phyloP scores from a whole-genome alignment of 228 moss, liverwort and hornwort genomes.

The Sphagnum magellanicum region DNA sequence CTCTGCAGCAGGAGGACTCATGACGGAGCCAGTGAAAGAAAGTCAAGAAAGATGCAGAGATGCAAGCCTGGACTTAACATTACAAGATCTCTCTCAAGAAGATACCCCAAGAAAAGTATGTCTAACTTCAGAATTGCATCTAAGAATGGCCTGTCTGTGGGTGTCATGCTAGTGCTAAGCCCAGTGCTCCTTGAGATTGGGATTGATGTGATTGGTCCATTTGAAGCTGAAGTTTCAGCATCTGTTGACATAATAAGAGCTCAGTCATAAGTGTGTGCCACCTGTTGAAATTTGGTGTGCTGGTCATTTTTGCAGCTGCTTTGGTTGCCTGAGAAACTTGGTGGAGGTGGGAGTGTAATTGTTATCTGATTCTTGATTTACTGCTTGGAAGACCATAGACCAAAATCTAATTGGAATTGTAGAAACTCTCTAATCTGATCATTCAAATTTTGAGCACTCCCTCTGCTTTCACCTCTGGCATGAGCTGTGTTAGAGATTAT shows the following conservation, averaged over 20 bases:
- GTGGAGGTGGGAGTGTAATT: no score
- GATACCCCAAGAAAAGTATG: neutral
- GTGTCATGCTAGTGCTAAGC: neutral
- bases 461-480: no score
- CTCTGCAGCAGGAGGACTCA: neutral
- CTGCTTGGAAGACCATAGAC: no score
- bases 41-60: constrained; percentile 2
- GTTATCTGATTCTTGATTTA: no score
- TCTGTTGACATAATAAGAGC: neutral
- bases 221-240: neutral
- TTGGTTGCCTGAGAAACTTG: no score
- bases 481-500: no score
- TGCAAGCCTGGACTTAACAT: neutral
- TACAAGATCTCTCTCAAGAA: neutral
- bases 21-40: neutral
- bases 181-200: neutral
- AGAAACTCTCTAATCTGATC: no score
- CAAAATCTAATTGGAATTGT: no score
- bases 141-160: neutral
- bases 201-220: neutral
- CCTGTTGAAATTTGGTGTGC: no score
- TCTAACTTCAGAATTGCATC: neutral
- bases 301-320: no score
- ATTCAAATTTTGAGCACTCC: no score
- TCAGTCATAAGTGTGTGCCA: neutral